Conservation (phyloP, 805 yeast species). For the Candida germanica region DNA sequence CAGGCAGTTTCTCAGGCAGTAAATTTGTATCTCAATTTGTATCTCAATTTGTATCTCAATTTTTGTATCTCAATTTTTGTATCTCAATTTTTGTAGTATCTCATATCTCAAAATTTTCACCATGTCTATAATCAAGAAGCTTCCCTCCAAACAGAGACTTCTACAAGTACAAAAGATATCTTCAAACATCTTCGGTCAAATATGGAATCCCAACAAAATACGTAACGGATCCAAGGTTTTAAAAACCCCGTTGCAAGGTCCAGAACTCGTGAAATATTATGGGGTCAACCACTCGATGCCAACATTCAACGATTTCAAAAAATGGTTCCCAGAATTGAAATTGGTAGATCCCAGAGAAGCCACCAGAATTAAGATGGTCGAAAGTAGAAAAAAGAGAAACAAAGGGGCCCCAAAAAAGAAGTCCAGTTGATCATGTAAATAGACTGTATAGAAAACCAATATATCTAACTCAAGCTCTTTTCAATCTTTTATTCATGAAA, state of each 20-base stretch:
- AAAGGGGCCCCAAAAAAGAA: conserved; percentile 85
- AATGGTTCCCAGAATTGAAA: conserved; percentile 47
- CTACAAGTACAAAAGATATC: conserved; percentile 56
- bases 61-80: too few relatives aligned
- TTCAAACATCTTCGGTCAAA: conserved; percentile 64
- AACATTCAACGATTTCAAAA: conserved; percentile 56
- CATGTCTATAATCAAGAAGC: conserved; percentile 24
- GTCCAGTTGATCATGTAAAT: conserved; percentile 6
- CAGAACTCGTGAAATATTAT: conserved; percentile 65
- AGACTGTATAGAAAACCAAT: too few relatives aligned
- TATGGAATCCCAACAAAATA: conserved; percentile 60
- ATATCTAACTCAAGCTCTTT: too few relatives aligned
- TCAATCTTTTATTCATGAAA: conserved; percentile 9
- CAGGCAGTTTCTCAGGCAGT: too few relatives aligned
- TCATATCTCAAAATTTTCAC: not conserved
- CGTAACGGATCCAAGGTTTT: conserved; percentile 76
- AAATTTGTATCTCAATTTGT: too few relatives aligned
- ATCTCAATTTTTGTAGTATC: too few relatives aligned
- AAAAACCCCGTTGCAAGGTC: conserved; percentile 68
- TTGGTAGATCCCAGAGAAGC: conserved; percentile 68
- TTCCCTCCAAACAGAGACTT: conserved; percentile 47
- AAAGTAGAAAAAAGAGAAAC: conserved; percentile 73
- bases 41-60: too few relatives aligned
- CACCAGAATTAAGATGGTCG: conserved; percentile 64
- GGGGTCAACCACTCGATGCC: conserved; percentile 67